phyloP scores from a whole-genome alignment of 495 filamentous ascomycete genomes.

The Hypomontagnella submonticulosa region DNA sequence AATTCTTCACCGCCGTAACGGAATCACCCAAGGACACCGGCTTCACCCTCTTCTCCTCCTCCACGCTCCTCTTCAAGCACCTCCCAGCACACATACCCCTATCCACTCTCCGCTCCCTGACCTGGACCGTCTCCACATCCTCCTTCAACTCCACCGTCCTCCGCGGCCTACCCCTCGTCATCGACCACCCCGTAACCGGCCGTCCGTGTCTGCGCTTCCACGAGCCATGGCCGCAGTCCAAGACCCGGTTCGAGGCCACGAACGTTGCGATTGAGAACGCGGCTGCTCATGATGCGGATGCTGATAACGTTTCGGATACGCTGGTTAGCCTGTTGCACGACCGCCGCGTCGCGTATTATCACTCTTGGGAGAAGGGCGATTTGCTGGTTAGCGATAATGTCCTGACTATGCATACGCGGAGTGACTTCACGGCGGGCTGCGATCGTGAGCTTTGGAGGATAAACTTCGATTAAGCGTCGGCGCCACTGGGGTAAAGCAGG shows the following conservation, averaged over 20 bases:
- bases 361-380: conserved; percentile 65
- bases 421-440: conserved; percentile 49
- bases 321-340: conserved; percentile 59
- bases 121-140: conserved; percentile 56
- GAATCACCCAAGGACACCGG: conserved; percentile 60
- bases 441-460: conserved; percentile 37
- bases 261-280: conserved; percentile 59
- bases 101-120: conserved; percentile 52
- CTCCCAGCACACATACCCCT: conserved; percentile 55
- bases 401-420: conserved; percentile 63
- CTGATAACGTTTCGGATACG: conserved; percentile 30
- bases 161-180: conserved; percentile 58
- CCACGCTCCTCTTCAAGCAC: conserved; percentile 62
- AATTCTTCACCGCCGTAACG: conserved; percentile 63
- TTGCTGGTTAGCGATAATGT: conserved; percentile 66
- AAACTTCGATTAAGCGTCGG: conserved; percentile 25
- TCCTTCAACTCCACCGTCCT: conserved; percentile 56
- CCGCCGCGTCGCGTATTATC: conserved; percentile 59
- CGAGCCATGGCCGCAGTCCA: conserved; percentile 62
- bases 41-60: conserved; percentile 64
- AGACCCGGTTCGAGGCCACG: conserved; percentile 61
- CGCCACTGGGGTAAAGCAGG: no score
- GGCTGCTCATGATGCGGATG: conserved; percentile 13
- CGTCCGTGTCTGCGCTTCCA: conserved; percentile 64
- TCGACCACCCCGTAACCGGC: conserved; percentile 57